Evolutionary conservation across 2,329 filamentous ascomycete species (phyloP).

Genomic region (Hypoxylon sp.): DNA sequence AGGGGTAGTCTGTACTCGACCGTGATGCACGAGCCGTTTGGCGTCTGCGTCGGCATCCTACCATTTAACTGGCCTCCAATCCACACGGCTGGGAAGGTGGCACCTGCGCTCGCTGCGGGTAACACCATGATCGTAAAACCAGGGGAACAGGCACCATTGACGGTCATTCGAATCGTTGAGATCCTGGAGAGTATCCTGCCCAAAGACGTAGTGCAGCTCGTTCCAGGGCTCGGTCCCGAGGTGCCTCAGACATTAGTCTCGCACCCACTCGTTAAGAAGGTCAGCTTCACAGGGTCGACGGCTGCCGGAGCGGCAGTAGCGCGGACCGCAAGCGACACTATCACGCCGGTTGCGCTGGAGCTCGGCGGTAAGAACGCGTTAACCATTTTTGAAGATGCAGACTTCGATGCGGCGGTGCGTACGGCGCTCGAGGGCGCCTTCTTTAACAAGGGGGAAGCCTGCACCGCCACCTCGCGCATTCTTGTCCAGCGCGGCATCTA

Average conservation of each 20-base stretch:
- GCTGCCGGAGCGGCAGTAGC: conserved; percentile 62
- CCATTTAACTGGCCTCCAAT: conserved; percentile 86
- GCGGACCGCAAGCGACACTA: conserved; percentile 77
- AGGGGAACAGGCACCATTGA: conserved; percentile 75
- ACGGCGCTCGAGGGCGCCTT: conserved; percentile 80
- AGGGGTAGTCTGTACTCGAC: conserved; percentile 76
- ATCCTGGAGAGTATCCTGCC: conserved; percentile 82
- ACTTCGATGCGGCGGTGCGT: conserved; percentile 80
- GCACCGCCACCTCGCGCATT: conserved; percentile 82
- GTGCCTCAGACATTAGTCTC: conserved; percentile 81
- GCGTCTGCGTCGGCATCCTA: conserved; percentile 83
- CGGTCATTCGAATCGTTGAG: conserved; percentile 73
- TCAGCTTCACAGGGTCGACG: conserved; percentile 85
- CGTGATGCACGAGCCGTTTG: conserved; percentile 54
- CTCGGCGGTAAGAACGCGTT: conserved; percentile 84
- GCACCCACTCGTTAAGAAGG: conserved; percentile 85
- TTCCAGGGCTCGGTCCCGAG: conserved; percentile 81
- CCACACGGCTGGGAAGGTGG: conserved; percentile 85
- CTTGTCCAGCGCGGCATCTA: conserved; percentile 89
- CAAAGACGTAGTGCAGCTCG: conserved; percentile 80
- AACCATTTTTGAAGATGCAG: conserved; percentile 82
- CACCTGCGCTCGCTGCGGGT: conserved; percentile 76
- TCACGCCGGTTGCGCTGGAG: conserved; percentile 85
- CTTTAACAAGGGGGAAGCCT: conserved; percentile 74
- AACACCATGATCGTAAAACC: conserved; percentile 76